phyloP scores from a whole-genome alignment of 371 early-diverging fungal species.

The Rhizomucor pusillus region DNA sequence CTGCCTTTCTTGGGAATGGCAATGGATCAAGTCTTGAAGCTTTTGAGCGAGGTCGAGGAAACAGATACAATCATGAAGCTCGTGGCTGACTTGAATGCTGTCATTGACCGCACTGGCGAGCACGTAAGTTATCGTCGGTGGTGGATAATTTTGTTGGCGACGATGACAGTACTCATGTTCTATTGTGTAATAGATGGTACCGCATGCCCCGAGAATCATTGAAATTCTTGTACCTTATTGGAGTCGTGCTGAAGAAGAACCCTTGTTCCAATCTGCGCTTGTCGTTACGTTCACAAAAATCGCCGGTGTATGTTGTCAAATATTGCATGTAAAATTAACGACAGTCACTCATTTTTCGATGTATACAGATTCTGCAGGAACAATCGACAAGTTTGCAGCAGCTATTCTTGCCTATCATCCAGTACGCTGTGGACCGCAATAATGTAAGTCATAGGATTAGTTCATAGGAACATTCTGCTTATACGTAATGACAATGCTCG shows the following conservation, averaged over 20 bases:
- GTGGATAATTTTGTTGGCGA: not conserved
- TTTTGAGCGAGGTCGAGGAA: constrained; percentile 71
- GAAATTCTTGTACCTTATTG: constrained; percentile 79
- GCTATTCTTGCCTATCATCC: constrained; percentile 73
- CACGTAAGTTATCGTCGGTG: constrained; percentile 35
- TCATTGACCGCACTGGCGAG: constrained; percentile 76
- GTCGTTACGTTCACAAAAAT: constrained; percentile 75
- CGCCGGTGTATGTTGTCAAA: constrained; percentile 46
- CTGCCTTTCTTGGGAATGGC: constrained; percentile 67
- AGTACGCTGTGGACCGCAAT: constrained; percentile 63
- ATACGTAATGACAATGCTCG: not conserved
- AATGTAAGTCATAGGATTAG: too few species aligned
- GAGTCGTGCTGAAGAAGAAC: constrained; percentile 70
- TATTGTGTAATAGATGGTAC: constrained; percentile 51
- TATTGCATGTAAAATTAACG: not conserved
- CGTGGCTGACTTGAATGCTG: constrained; percentile 69
- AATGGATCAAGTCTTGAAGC: constrained; percentile 50
- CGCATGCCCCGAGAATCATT: constrained; percentile 70
- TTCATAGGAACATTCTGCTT: too few species aligned
- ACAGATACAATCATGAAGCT: constrained; percentile 78
- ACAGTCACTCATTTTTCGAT: too few species aligned
- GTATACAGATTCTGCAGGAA: constrained; percentile 61
- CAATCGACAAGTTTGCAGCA: constrained; percentile 71
- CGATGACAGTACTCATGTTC: not conserved
- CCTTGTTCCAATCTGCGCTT: constrained; percentile 79